Evolutionary conservation across 2,329 filamentous ascomycete genomes (phyloP).

Genomic region (Diaporthe nobilis): DNA sequence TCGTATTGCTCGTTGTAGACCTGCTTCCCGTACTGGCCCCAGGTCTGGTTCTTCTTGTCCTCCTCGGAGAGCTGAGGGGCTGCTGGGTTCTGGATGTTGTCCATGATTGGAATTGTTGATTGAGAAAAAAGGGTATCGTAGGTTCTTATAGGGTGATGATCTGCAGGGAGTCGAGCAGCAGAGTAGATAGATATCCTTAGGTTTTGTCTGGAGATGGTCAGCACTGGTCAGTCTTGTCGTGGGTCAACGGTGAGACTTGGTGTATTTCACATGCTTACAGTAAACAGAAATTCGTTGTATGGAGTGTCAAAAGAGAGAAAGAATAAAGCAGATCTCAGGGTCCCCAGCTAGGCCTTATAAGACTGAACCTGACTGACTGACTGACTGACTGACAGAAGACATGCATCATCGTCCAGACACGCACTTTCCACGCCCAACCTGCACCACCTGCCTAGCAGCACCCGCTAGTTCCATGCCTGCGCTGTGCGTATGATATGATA

Average conservation of each 20-base stretch:
- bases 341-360: constrained; percentile 21
- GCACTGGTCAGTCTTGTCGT: not conserved
- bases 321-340: not conserved
- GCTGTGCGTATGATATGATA: constrained; percentile 12
- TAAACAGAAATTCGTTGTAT: not conserved
- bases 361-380: not conserved
- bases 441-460: not conserved
- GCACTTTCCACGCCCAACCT: not conserved
- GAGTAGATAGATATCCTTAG: not conserved
- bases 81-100: constrained; percentile 19
- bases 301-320: not conserved
- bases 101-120: constrained; percentile 10
- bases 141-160: not conserved
- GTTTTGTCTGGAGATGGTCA: constrained; percentile 5
- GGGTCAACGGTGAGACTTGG: too few relatives aligned
- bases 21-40: constrained; percentile 55
- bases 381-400: not conserved
- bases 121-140: not conserved
- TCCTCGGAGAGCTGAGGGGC: constrained; percentile 32
- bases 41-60: constrained; percentile 38
- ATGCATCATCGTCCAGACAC: constrained; percentile 7
- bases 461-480: not conserved
- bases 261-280: not conserved
- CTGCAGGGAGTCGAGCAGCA: not conserved
- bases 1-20: constrained; percentile 82